These are phyloP conservation scores for Ochetophila trinervis DNA, from an alignment of 306 rosid genomes.

Conservation along the genomic window DNA sequence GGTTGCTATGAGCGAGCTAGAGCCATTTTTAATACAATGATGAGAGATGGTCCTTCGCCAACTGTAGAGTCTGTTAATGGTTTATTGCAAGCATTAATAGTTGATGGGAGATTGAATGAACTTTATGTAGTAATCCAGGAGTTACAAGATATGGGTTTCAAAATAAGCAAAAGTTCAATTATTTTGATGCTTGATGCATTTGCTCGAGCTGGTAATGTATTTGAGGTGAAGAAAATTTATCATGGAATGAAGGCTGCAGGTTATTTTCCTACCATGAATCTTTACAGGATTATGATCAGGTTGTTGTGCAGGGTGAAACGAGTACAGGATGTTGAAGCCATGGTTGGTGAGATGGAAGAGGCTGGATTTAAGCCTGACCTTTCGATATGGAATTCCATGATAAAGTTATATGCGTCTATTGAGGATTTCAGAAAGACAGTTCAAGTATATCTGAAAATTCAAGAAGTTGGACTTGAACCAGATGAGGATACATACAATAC, in stretches of 20 bases:
- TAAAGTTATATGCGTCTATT: conserved; percentile 62
- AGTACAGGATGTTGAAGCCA: conserved; percentile 73
- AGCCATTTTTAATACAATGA: conserved; percentile 89
- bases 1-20: conserved; percentile 94
- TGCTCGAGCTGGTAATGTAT: conserved; percentile 70
- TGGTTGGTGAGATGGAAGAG: conserved; percentile 83
- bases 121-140: conserved; percentile 81
- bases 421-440: conserved; percentile 66
- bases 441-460: conserved; percentile 56
- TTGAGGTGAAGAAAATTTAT: conserved; percentile 89
- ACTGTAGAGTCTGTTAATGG: conserved; percentile 80
- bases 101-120: conserved; percentile 77
- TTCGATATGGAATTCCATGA: conserved; percentile 64
- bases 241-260: conserved; percentile 97
- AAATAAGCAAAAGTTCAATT: conserved; percentile 85
- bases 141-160: conserved; percentile 90
- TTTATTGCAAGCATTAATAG: conserved; percentile 69
- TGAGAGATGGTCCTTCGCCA: conserved; percentile 90
- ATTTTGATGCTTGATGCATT: conserved; percentile 87
- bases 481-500: conserved; percentile 78
- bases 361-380: conserved; percentile 85
- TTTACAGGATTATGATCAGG: conserved; percentile 72
- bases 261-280: conserved; percentile 81
- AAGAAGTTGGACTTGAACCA: conserved; percentile 63
- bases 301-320: conserved; percentile 66